Percentiles rank a stretch among this genome's conserved stretches.
These are phyloP conservation scores for Fusarium solani-melongenae DNA, from an alignment of 2,329 filamentous ascomycete species.

Conservation along the genomic window DNA sequence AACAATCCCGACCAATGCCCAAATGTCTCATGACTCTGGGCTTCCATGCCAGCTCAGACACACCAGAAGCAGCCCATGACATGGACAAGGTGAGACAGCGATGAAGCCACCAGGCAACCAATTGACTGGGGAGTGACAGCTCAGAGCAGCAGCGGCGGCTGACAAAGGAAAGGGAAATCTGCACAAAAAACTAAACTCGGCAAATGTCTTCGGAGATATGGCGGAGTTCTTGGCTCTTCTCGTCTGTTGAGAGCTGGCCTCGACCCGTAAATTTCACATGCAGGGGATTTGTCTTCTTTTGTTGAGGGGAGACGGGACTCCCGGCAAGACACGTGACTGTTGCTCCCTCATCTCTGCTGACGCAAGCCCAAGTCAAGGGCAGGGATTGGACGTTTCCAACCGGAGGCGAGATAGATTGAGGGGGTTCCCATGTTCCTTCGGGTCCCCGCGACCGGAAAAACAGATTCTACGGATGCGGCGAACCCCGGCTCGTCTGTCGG, in stretches of 20 bases:
- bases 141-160: not conserved
- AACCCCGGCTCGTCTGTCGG: constrained; percentile 21
- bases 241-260: constrained; percentile 26
- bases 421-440: not conserved
- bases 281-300: constrained; percentile 25
- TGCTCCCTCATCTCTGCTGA: constrained; percentile 28
- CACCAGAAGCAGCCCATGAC: constrained; percentile 5
- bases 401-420: not conserved
- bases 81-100: constrained; percentile 4
- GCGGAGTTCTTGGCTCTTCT: constrained; percentile 23
- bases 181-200: constrained; percentile 11
- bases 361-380: constrained; percentile 23
- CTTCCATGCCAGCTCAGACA: constrained; percentile 29
- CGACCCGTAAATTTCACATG: constrained; percentile 21
- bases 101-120: not conserved
- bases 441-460: constrained; percentile 18
- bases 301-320: constrained; percentile 30
- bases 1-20: not conserved
- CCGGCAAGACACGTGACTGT: constrained; percentile 27
- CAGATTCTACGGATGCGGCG: constrained; percentile 22
- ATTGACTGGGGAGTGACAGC: not conserved
- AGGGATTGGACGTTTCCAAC: constrained; percentile 32
- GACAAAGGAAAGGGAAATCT: constrained; percentile 1
- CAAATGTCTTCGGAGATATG: constrained; percentile 29
- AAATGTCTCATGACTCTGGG: constrained; percentile 32